A percentile compares a stretch with the other conserved stretches of the same genome.
phyloP scores from a whole-genome alignment of 1,284 basidiomycete species.

The Trichosporon sp. region DNA sequence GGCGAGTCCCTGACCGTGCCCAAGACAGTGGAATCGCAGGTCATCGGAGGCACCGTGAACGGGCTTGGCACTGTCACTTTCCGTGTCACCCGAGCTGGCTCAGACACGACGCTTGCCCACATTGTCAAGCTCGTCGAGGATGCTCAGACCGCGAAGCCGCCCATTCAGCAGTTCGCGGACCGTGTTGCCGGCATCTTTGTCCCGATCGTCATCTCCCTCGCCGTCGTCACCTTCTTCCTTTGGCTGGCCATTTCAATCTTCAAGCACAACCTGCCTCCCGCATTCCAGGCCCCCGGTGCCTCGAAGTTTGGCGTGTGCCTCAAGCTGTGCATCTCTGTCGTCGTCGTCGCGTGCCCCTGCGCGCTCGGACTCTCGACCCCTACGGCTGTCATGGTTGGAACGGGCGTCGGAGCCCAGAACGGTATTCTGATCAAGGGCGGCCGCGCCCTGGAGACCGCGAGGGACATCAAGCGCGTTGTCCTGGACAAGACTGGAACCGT shows the following conservation, averaged over 20 bases:
- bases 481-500: slow-evolving; percentile 98
- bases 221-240: slow-evolving; percentile 70
- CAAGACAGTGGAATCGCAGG: slow-evolving; percentile 74
- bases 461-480: slow-evolving; percentile 72
- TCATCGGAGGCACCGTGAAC: slow-evolving; percentile 97
- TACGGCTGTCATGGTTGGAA: slow-evolving; percentile 99
- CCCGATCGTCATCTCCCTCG: slow-evolving; percentile 79
- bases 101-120: slow-evolving; percentile 91
- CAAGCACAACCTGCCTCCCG: slow-evolving; percentile 62
- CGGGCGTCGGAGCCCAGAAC: slow-evolving; percentile 92
- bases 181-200: slow-evolving; percentile 93
- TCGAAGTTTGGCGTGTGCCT: slow-evolving; percentile 88
- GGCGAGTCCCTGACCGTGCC: slow-evolving; percentile 89
- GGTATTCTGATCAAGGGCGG: slow-evolving; percentile 99
- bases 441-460: slow-evolving; percentile 85
- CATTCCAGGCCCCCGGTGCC: slow-evolving; percentile 78
- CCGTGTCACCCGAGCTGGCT: slow-evolving; percentile 87
- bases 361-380: slow-evolving; percentile 94
- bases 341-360: slow-evolving; percentile 98
- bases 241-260: slow-evolving; percentile 81
- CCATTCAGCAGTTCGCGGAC: slow-evolving; percentile 96
- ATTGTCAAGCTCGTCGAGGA: slow-evolving; percentile 97
- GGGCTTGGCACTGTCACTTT: slow-evolving; percentile 94
- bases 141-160: slow-evolving; percentile 95
- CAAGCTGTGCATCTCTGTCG: slow-evolving; percentile 95